Base-by-base conservation (phyloP, 2,329 filamentous ascomycete species). In the Phaeosphaeria sp. region DNA sequence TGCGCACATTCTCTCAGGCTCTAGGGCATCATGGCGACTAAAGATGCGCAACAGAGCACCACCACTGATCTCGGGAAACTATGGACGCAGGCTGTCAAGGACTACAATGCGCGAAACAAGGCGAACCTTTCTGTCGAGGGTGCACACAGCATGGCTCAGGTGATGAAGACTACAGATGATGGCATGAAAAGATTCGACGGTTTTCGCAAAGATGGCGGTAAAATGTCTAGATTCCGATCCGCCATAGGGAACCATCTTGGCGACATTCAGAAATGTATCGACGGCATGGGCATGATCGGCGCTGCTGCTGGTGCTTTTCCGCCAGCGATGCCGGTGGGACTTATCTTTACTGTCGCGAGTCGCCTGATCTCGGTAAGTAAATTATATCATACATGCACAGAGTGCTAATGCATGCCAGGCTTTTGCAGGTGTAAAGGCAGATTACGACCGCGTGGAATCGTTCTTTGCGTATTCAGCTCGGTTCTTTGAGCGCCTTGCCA, bases 391-490 rank as follows among this genome's bases (percentile, higher is more conserved):
- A n/a, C 15, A 39, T 5, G 17, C 6, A 15, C 36, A 39, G 13
- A 39, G 36, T 6, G 15, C 36, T 39, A 15, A 39, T 11, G n/a
- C 15, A 13, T 39, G n/a, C 11, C 17, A 69, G 64, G 66, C 77
- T 68, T 79, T 67, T 13, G 70, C 67, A 17, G 60, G 59, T 6
- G 74, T 77, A 0, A 74, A 68, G 0, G 76, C 74, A 0, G 77
- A 80, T 43, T 80, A 79, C 36, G 77, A 80, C 24, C 64, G 75
- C 2, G 67, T 80, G 0, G 66, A 74, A n/a, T 68, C 68, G 3
- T 80, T 80, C 51, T 80, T 80, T 49, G 69, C 75, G 1, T 70
- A 75, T 9, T 78, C 79, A 65, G 74, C 74, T 48, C 74, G 73
- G 6, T 78, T 80, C 22, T 63, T 79, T 3, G 61, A 71, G 24